These are phyloP conservation scores for Candida smagusa DNA, from an alignment of 1,139 yeast genomes.

Conservation along the genomic window DNA sequence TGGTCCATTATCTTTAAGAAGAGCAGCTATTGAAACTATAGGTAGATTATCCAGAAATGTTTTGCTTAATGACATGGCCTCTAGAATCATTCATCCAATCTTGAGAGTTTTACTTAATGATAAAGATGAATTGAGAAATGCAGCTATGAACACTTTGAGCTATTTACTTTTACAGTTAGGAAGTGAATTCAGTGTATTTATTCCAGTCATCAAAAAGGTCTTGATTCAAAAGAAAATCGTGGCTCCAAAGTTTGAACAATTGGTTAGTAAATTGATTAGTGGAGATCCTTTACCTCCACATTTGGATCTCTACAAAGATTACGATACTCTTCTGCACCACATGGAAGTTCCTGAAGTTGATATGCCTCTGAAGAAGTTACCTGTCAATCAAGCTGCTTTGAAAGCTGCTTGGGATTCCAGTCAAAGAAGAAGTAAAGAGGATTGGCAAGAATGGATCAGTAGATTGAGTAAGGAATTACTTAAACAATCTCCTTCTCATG, in stretches of 20 bases:
- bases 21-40: slow-evolving; percentile 77
- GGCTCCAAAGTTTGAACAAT: slow-evolving; percentile 74
- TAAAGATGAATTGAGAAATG: slow-evolving; percentile 60
- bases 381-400: slow-evolving; percentile 73
- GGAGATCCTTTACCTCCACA: slow-evolving; percentile 90
- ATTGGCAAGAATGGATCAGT: slow-evolving; percentile 98
- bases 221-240: slow-evolving; percentile 63
- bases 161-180: slow-evolving; percentile 79
- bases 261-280: slow-evolving; percentile 72
- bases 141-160: slow-evolving; percentile 78
- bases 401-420: slow-evolving; percentile 91
- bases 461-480: slow-evolving; percentile 80
- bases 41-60: slow-evolving; percentile 78
- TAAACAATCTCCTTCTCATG: slow-evolving; percentile 93
- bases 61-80: slow-evolving; percentile 81
- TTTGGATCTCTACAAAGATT: slow-evolving; percentile 66
- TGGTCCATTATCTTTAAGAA: slow-evolving; percentile 57
- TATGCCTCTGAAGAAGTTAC: slow-evolving; percentile 68
- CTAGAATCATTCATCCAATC: slow-evolving; percentile 85
- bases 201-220: slow-evolving; percentile 79
- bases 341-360: slow-evolving; percentile 66
- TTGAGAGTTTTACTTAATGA: slow-evolving; percentile 61
- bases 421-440: slow-evolving; percentile 85
- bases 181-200: slow-evolving; percentile 77
- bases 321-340: slow-evolving; percentile 47